Conservation (phyloP, 1,284 basidiomycete species). For the Stereum hirsutum region DNA sequence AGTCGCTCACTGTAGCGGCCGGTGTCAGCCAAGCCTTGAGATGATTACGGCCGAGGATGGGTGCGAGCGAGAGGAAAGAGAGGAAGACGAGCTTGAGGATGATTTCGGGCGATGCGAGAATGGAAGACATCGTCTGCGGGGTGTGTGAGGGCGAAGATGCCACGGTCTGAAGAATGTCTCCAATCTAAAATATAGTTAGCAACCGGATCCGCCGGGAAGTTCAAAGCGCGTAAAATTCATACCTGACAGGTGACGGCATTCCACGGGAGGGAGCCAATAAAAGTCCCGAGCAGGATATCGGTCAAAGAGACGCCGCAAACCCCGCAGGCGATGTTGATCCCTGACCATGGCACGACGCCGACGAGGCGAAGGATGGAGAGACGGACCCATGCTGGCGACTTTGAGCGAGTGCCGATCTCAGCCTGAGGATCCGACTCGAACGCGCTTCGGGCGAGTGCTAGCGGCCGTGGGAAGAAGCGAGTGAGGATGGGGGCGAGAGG, state of each 20-base stretch:
- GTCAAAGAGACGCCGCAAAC: constrained; percentile 71
- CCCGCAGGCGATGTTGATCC: constrained; percentile 90
- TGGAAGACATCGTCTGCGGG: constrained; percentile 60
- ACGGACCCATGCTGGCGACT: constrained; percentile 73
- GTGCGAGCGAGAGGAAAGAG: constrained; percentile 68
- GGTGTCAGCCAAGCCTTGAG: constrained; percentile 45
- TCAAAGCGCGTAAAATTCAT: constrained; percentile 11
- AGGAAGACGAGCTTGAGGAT: constrained; percentile 65
- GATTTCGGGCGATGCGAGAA: constrained; percentile 63
- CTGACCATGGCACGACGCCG: constrained; percentile 89
- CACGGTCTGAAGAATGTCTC: constrained; percentile 74
- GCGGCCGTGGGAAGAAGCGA: constrained; percentile 71
- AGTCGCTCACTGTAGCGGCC: constrained; percentile 4
- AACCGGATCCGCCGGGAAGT: background rate
- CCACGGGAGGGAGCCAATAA: constrained; percentile 77
- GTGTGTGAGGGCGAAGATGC: constrained; percentile 58
- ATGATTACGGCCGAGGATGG: constrained; percentile 61
- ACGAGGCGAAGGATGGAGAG: constrained; percentile 79
- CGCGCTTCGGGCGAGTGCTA: constrained; percentile 71
- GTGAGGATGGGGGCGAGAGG: constrained; percentile 81
- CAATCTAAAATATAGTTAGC: constrained; percentile 38
- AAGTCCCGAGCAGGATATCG: constrained; percentile 74
- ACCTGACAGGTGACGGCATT: constrained; percentile 83
- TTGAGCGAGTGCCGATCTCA: constrained; percentile 34
- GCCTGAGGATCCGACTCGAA: constrained; percentile 41